These are phyloP conservation scores for Boehmeria nivea DNA, from an alignment of 306 rosid species.

Conservation along the genomic window DNA sequence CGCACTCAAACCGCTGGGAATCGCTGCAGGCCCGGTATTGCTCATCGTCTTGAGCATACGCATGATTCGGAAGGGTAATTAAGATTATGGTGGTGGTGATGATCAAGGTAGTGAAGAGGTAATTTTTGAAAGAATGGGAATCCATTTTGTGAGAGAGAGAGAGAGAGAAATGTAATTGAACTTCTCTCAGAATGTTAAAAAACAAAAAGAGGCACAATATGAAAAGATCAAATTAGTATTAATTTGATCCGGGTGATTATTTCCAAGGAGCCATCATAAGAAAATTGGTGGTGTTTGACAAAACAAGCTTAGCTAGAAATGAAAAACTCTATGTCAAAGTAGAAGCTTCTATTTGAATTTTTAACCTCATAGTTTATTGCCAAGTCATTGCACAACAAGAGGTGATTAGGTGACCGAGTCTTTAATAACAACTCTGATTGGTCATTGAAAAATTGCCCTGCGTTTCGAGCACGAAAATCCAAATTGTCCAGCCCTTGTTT, in stretches of 20 bases:
- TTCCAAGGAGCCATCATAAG: not conserved
- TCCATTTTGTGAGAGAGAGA: conserved; percentile 1
- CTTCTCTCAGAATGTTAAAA: not conserved
- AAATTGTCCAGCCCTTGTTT: not conserved
- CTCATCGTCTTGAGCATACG: not conserved
- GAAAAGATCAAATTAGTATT: not conserved
- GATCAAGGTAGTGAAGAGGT: not conserved
- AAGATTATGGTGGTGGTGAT: not conserved
- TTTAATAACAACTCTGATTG: not conserved
- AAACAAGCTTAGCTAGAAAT: not conserved
- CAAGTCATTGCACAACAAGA: not conserved
- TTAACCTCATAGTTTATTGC: not conserved
- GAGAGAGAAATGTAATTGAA: not conserved
- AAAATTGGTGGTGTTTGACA: conserved; percentile 4
- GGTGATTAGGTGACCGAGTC: conserved; percentile 6
- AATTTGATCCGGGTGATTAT: not conserved
- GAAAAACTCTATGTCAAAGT: not conserved
- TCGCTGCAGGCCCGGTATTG: not conserved
- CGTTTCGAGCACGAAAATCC: not conserved
- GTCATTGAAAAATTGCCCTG: not conserved
- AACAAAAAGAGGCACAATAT: not conserved
- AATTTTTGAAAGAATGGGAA: too few species aligned
- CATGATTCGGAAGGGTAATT: not conserved
- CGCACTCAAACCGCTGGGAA: conserved; percentile 13
- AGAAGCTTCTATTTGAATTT: conserved; percentile 7